These are phyloP conservation scores for Colletotrichum lindemuthianum DNA, from an alignment of 2,329 filamentous ascomycete species.

Conservation along the genomic window DNA sequence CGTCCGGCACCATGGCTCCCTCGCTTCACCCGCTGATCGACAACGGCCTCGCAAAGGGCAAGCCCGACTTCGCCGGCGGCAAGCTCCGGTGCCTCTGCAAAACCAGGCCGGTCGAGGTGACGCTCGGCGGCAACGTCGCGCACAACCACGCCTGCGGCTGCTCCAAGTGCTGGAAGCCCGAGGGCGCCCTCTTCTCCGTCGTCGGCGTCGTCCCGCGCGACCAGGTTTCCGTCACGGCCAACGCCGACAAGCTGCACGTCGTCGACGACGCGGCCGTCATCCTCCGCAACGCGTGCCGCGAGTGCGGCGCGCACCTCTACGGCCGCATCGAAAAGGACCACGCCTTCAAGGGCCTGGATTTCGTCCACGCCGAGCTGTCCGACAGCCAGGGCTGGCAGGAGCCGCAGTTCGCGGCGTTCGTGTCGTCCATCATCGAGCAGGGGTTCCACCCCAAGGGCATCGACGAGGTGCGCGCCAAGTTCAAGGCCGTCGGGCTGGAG, in stretches of 20 bases:
- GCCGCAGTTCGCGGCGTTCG: slow-evolving; percentile 76
- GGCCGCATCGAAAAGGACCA: slow-evolving; percentile 73
- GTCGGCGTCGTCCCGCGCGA: slow-evolving; percentile 69
- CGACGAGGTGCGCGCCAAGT: slow-evolving; percentile 61
- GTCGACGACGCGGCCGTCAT: slow-evolving; percentile 67
- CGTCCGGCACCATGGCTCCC: slow-evolving; percentile 45
- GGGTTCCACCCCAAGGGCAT: slow-evolving; percentile 67
- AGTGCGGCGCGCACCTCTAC: slow-evolving; percentile 71
- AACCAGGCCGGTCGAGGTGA: slow-evolving; percentile 65
- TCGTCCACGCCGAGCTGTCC: slow-evolving; percentile 72
- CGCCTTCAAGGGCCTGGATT: slow-evolving; percentile 75
- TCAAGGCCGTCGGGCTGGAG: slow-evolving; percentile 66
- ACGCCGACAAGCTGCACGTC: slow-evolving; percentile 65
- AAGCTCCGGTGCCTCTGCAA: slow-evolving; percentile 70
- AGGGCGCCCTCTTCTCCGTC: slow-evolving; percentile 70
- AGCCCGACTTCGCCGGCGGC: slow-evolving; percentile 65
- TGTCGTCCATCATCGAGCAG: slow-evolving; percentile 75
- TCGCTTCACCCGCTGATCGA: slow-evolving; percentile 72
- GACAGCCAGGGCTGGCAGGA: slow-evolving; percentile 74
- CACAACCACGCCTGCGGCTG: slow-evolving; percentile 79
- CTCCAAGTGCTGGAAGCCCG: slow-evolving; percentile 78
- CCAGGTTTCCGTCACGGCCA: slow-evolving; percentile 65
- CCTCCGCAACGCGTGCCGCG: slow-evolving; percentile 68
- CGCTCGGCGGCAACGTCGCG: slow-evolving; percentile 65
- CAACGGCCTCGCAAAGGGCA: slow-evolving; percentile 68